Percentiles rank a stretch among this genome's conserved stretches.
phyloP scores from a whole-genome alignment of 2,329 filamentous ascomycete genomes.

The Colletotrichum lupini region DNA sequence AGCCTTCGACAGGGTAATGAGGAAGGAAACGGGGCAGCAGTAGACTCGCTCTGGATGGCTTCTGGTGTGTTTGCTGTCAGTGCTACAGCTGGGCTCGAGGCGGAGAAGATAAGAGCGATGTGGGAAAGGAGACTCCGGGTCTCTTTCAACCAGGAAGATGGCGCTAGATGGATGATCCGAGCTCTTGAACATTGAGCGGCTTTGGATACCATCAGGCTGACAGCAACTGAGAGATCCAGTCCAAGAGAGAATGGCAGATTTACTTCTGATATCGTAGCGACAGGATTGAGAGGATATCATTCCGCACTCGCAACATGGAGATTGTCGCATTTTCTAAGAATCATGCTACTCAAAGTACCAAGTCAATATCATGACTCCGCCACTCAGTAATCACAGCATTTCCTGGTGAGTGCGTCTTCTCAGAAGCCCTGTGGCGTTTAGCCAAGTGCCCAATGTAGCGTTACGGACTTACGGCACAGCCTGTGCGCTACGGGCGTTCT shows the following conservation, averaged over 20 bases:
- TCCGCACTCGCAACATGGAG: background rate
- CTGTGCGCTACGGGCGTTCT: background rate
- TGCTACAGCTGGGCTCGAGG: background rate
- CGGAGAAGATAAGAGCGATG: background rate
- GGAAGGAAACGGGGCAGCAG: too few species aligned
- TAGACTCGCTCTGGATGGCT: background rate
- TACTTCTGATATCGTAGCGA: background rate
- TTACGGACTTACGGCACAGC: background rate
- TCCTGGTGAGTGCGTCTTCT: background rate
- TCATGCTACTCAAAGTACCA: background rate
- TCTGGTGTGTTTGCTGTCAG: slow-evolving; percentile 18
- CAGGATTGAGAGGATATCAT: background rate
- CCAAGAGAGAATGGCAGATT: background rate
- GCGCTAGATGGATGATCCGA: background rate
- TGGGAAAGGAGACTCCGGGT: background rate
- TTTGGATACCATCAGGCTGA: background rate
- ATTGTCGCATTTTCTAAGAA: background rate
- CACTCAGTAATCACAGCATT: background rate
- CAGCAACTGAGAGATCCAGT: background rate
- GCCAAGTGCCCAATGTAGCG: background rate
- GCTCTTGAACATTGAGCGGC: too few species aligned
- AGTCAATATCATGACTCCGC: background rate
- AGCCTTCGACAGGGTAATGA: background rate
- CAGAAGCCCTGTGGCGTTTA: background rate
- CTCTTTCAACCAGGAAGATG: background rate